phyloP scores from a whole-genome alignment of 345 rosid species.

The Hibiscus mutabilis region DNA sequence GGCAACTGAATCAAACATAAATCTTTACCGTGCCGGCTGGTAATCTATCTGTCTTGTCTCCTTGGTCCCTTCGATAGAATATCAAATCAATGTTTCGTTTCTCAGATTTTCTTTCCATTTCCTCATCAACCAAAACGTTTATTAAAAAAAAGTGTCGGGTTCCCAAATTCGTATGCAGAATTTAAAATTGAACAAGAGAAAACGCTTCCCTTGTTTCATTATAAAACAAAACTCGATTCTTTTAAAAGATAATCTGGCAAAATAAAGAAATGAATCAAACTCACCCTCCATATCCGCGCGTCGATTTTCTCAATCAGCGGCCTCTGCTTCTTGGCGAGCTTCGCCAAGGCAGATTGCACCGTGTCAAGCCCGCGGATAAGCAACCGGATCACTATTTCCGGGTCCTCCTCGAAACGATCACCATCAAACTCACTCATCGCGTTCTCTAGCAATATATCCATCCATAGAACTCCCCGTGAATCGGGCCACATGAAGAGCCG shows the following conservation, averaged over 20 bases:
- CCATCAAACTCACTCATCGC: conserved; percentile 79
- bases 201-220: too few species aligned
- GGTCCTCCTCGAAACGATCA: conserved; percentile 72
- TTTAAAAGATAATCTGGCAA: neutral
- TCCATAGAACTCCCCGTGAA: conserved; percentile 61
- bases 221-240: too few species aligned
- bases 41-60: too few species aligned
- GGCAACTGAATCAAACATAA: too few species aligned
- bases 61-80: too few species aligned
- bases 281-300: conserved; percentile 21
- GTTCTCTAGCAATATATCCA: conserved; percentile 66
- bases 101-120: too few species aligned
- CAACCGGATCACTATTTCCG: conserved; percentile 59
- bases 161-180: neutral
- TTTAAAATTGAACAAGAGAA: neutral
- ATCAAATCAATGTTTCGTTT: neutral
- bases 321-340: conserved; percentile 32
- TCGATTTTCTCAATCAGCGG: conserved; percentile 48
- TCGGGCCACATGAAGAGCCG: conserved; percentile 76
- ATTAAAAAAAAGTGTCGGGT: too few species aligned
- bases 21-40: too few species aligned
- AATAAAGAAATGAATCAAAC: neutral
- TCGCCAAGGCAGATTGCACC: conserved; percentile 53
- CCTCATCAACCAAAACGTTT: too few species aligned
- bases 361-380: conserved; percentile 82